These are phyloP conservation scores for Castanea mollissima DNA, from an alignment of 306 rosid species.

Conservation along the genomic window DNA sequence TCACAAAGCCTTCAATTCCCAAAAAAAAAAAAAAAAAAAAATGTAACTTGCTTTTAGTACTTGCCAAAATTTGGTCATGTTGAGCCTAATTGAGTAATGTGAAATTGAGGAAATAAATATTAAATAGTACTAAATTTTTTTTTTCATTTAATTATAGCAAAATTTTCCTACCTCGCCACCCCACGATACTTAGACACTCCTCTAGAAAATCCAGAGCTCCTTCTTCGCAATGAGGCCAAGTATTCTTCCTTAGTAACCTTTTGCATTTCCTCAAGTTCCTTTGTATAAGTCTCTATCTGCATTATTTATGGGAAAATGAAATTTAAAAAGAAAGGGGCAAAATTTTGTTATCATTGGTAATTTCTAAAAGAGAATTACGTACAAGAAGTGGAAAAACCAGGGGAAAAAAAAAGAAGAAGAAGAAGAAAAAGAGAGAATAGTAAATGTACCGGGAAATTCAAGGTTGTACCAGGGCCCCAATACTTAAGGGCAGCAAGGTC, in stretches of 20 bases:
- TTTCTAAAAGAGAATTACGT: neutral
- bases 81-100: no score
- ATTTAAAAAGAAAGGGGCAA: neutral
- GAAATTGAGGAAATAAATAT: no score
- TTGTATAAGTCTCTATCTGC: conserved; percentile 63
- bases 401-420: no score
- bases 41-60: no score
- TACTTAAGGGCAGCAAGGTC: conserved; percentile 97
- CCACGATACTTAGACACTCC: conserved; percentile 95
- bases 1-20: no score
- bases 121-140: no score
- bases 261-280: conserved; percentile 73
- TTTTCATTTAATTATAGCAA: no score
- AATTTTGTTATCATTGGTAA: neutral
- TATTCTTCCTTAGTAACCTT: conserved; percentile 68
- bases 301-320: neutral
- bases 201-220: conserved; percentile 88
- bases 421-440: neutral
- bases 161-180: conserved; percentile 62
- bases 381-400: neutral
- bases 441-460: conserved; percentile 74
- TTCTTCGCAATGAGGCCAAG: conserved; percentile 72
- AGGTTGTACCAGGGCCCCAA: conserved; percentile 72
- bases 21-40: no score
- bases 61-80: no score